Evolutionary conservation across 345 rosid genomes (phyloP), one percentile per base, ranked within the genome.

Genomic region (Lenwebbia sp.): DNA sequence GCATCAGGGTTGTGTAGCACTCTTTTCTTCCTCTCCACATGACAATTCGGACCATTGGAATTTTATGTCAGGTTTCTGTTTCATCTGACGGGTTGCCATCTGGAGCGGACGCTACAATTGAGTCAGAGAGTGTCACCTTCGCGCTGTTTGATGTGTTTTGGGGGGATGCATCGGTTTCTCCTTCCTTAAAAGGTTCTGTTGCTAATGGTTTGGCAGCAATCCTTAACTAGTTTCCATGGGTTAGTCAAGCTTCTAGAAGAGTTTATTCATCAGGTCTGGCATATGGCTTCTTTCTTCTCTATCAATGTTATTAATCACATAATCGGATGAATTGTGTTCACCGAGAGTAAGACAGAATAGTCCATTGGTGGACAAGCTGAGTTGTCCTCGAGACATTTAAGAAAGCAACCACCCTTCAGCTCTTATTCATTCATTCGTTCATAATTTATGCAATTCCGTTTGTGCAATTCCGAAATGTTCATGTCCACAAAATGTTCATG

Each of bases 111-210:
- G 96, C 97, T 83, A 89, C 87, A 30, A 91, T 95, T 26, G 94
- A 91, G 89, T 97, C 99, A 21, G 52, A 86, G 62, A 92, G 89
- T 82, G 98, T 94, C 81, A 87, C 92, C 55, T 90, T 83, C 83
- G 93, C 98, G 7, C 90, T 97, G 81, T 97, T 92, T 74, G 94
- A 97, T 89, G 96, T 94, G 78, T 95, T 95, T 91, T 91, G 93
- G 19, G 98, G 98, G 57, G 92, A 88, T 89, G 56, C 94, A 88
- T 93, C 98, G 4, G 99, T 95, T 88, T 94, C 96, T 88, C 97
- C 97, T 86, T 91, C 98, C 26, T 84, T 94, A 88, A 97, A 94
- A 89, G 87, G 90, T 62, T 95, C 98, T 5, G 93, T 93, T 56
- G 92, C 94, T 58, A 87, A 76, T 82, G 96, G 93, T 40, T 90